Evolutionary conservation across 208 protist species (phyloP).

Genomic region (Trypanosoma grayi): DNA sequence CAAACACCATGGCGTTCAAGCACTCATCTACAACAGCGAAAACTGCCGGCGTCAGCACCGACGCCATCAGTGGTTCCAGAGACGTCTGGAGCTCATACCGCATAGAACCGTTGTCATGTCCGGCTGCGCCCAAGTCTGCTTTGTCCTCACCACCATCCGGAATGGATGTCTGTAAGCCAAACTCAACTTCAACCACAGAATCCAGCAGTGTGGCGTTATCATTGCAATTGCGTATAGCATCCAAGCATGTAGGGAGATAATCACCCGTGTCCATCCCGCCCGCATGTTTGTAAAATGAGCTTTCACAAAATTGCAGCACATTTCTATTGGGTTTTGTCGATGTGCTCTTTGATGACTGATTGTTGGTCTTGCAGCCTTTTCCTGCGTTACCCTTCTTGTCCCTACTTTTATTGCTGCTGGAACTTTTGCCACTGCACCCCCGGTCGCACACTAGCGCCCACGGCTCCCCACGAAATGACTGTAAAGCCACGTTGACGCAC

Average conservation of each 20-base stretch:
- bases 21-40: slow-evolving; percentile 73
- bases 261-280: neutral
- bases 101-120: neutral
- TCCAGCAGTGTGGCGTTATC: slow-evolving; percentile 47
- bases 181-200: slow-evolving; percentile 68
- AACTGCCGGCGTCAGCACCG: slow-evolving; percentile 58
- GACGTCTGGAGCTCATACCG: slow-evolving; percentile 36
- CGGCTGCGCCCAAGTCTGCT: slow-evolving; percentile 3
- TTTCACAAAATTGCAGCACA: slow-evolving; percentile 5
- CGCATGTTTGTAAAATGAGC: neutral
- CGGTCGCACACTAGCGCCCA: neutral
- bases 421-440: too few species aligned
- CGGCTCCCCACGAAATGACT: neutral
- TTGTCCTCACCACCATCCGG: neutral
- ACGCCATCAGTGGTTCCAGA: slow-evolving; percentile 50
- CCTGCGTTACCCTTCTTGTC: too few species aligned
- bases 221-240: slow-evolving; percentile 23
- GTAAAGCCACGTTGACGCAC: neutral
- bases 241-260: neutral
- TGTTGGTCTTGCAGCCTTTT: too few species aligned
- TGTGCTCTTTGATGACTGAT: too few species aligned
- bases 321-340: too few species aligned
- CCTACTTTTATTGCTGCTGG: too few species aligned
- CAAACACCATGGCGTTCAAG: slow-evolving; percentile 68
- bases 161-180: slow-evolving; percentile 28